Conservation (phyloP, 768 basidiomycete genomes). For the Suillus occidentalis region DNA sequence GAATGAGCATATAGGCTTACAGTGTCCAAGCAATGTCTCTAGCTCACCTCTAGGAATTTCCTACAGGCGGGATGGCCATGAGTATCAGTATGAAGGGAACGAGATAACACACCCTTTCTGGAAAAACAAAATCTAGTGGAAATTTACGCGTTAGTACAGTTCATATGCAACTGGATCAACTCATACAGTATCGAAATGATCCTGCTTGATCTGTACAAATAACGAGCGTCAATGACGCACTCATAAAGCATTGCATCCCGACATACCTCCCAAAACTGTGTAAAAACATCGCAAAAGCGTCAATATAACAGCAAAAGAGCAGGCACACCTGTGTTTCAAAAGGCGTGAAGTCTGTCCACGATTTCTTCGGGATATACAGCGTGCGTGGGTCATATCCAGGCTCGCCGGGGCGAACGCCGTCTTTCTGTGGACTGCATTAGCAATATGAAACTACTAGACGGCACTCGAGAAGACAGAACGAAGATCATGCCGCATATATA, state of each 20-base stretch:
- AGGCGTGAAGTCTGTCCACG: slow-evolving; percentile 85
- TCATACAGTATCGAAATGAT: slow-evolving; percentile 89
- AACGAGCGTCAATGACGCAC: slow-evolving; percentile 19
- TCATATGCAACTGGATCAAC: background rate
- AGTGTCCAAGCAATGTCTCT: background rate
- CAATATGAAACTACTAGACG: background rate
- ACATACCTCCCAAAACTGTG: slow-evolving; percentile 74
- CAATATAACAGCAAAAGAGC: background rate
- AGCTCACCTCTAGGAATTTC: slow-evolving; percentile 74
- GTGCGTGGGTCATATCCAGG: slow-evolving; percentile 91
- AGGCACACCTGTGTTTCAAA: slow-evolving; percentile 83
- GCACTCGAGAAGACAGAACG: slow-evolving; percentile 6
- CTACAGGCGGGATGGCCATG: slow-evolving; percentile 37
- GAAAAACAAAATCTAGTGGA: slow-evolving; percentile 80
- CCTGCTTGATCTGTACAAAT: slow-evolving; percentile 83
- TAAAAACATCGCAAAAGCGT: slow-evolving; percentile 4
- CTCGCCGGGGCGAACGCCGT: slow-evolving; percentile 73
- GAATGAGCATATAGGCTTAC: background rate
- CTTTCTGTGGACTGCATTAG: slow-evolving; percentile 55
- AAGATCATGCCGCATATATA: background rate
- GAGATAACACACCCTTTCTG: slow-evolving; percentile 79
- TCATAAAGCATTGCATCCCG: background rate
- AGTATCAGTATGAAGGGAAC: background rate
- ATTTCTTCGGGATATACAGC: slow-evolving; percentile 69
- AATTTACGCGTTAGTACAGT: background rate